Evolutionary conservation across 2,329 filamentous ascomycete species (phyloP).

Genomic region (Fusarium succisae): DNA sequence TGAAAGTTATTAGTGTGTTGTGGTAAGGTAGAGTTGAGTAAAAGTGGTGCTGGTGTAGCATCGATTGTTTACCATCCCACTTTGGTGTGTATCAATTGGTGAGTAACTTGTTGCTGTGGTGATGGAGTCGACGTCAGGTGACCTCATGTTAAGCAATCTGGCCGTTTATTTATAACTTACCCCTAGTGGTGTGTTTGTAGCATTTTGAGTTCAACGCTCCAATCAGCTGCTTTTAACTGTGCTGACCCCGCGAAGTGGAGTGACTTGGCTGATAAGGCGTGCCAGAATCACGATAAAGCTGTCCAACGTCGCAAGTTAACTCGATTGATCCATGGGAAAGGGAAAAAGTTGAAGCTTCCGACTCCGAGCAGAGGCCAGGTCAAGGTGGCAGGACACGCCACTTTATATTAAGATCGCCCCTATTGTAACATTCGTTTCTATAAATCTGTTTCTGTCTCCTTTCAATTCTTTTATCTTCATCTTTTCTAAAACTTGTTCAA

Average conservation of each 20-base stretch:
- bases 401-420: conserved; percentile 22
- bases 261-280: conserved; percentile 27
- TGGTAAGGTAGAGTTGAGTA: conserved; percentile 8
- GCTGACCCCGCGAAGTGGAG: conserved; percentile 39
- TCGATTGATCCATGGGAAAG: conserved; percentile 19
- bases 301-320: conserved; percentile 27
- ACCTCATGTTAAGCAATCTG: conserved; percentile 1
- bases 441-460: conserved; percentile 6
- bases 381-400: conserved; percentile 32
- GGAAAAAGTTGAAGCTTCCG: conserved; percentile 24
- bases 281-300: conserved; percentile 36
- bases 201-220: background rate
- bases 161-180: background rate
- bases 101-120: conserved; percentile 13
- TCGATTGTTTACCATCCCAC: conserved; percentile 41
- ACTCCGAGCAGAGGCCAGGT: conserved; percentile 25
- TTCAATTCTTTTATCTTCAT: background rate
- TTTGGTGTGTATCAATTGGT: conserved; percentile 11
- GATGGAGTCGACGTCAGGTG: conserved; percentile 26
- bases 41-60: conserved; percentile 22
- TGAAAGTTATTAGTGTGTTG: conserved; percentile 31
- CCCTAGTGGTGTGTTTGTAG: conserved; percentile 30
- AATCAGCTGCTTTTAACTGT: conserved; percentile 22
- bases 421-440: conserved; percentile 3
- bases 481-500: background rate